Base-by-base conservation (phyloP, 2,329 filamentous ascomycete genomes). In the Beauveria varroae region DNA sequence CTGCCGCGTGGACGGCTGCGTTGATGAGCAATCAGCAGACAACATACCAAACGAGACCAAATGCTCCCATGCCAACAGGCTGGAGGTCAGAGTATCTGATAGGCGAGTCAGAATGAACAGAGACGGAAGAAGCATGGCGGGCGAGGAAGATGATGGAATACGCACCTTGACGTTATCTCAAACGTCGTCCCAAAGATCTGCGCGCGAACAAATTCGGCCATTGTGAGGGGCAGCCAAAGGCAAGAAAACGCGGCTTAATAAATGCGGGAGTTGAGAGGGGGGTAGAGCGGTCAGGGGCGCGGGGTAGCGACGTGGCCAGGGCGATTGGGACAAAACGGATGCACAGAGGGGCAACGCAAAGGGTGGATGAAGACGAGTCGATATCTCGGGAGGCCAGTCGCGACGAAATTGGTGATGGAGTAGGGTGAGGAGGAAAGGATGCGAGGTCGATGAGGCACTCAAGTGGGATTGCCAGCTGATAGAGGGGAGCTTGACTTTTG, bases 101-200 rank as follows among this genome's bases (percentile, higher is more conserved):
- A 18, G 52, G n/a, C n/a, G 49, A 12, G 43, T 57, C 37, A 46
- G 28, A 41, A 30, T 40, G 26, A 44, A 22, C 37, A 26, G 44
- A 30, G 60, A 24, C n/a, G 26, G 37, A 28, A 8, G 46, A 6
- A 40, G 18, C 49, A n/a, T 37, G 53, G 22, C 51, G 49, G 9
- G 18, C 24, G 26, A 40, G 3, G 14, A n/a, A 5, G 28, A 22
- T 16, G 9, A 26, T 26, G 6, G 30, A 8, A n/a, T 40, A 50
- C 51, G 62, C 86, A 97, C 92, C 95, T 90, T 78, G 93, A 97
- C 69, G 95, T 99, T 79, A 98, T 98, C 86, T 99, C 95, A 75
- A 99, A 99, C 70, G 95, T 98, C 65, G 95, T 99, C 75, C 95
- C 95, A 74, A 99, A 99, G 77, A 99, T 98, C 84, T 98, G 93